Evolutionary conservation across 805 yeast genomes (phyloP).

Genomic region (Hanseniaspora lachancei): DNA sequence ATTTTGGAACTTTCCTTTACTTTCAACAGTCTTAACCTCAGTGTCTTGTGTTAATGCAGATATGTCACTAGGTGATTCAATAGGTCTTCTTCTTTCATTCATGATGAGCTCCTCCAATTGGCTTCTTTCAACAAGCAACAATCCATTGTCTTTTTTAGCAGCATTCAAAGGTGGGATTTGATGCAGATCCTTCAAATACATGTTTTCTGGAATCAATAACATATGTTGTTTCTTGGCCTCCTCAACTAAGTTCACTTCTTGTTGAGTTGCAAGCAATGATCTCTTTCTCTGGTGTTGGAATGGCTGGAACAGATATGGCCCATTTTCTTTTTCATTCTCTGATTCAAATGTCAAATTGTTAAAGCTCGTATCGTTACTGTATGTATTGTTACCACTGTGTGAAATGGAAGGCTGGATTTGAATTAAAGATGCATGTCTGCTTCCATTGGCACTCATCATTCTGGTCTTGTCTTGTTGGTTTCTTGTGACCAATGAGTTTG

Average conservation of each 20-base stretch:
- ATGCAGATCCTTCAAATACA: conserved; percentile 16
- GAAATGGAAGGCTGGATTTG: conserved; percentile 5
- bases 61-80: neutral
- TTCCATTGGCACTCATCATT: neutral
- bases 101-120: conserved; percentile 18
- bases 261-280: neutral
- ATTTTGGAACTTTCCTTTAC: conserved; percentile 15
- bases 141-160: conserved; percentile 23
- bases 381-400: conserved; percentile 6
- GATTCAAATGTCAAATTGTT: neutral
- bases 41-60: neutral
- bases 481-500: neutral
- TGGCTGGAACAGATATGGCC: conserved; percentile 4
- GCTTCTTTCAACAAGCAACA: conserved; percentile 28
- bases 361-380: conserved; percentile 13
- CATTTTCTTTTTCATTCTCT: neutral
- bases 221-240: conserved; percentile 5
- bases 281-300: conserved; percentile 5
- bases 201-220: conserved; percentile 11
- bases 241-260: neutral
- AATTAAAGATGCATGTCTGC: conserved; percentile 8
- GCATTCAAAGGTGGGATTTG: conserved; percentile 14
- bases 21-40: neutral
- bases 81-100: neutral
- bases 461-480: neutral